Base-by-base conservation (phyloP, 352 stramenopile species). In the Globisporangium mamillatum region DNA sequence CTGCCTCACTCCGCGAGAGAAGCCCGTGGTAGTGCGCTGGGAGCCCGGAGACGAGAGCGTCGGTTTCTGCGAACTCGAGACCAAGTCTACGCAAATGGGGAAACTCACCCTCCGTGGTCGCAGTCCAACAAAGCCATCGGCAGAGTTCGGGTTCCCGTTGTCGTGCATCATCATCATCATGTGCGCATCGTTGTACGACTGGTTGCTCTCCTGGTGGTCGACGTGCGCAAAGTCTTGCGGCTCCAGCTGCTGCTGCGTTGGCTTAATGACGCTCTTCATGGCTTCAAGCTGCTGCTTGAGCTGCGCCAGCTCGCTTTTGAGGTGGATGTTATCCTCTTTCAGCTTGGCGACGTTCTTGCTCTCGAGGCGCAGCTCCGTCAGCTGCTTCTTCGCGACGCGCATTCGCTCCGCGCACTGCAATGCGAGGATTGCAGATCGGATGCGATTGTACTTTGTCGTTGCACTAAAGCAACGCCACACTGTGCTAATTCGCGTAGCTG, bases 291-390 rank as follows among this genome's bases (percentile, higher is more conserved):
- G 75, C 48, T 84, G 79, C 58, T 81, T 81, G 46, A 93, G 71
- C 67, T 75, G 68, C 58, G 79, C 75, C 27, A 93, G 58, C 63
- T 91, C 82, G 54, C 76, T 75, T 72, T 92, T 90, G 2, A 93
- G 70, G 27, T 89, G 79, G 24, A 83, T 73, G 60, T 95, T 95
- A 64, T 93, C 85, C 34, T 90, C 69, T 53, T 89, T 82, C 38
- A 95, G 76, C 68, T 90, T 92, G 18, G 70, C 56, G 41, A 95
- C 75, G 54, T 95, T 92, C 55, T 79, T 82, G 63, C 84, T 92
- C 67, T 95, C 85, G 53, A 81, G 65, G 2, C 84, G 84, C 58
- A 91, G 59, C 36, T 63, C 72, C 22, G 78, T 64, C 12, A 95
- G 70, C 22, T 73, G 53, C 6, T 69, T 70, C 38, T 69, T 81